Percentiles rank a stretch among this genome's conserved stretches.
These are phyloP conservation scores for Annulohypoxylon moriforme DNA, from an alignment of 495 filamentous ascomycete species.

Conservation along the genomic window DNA sequence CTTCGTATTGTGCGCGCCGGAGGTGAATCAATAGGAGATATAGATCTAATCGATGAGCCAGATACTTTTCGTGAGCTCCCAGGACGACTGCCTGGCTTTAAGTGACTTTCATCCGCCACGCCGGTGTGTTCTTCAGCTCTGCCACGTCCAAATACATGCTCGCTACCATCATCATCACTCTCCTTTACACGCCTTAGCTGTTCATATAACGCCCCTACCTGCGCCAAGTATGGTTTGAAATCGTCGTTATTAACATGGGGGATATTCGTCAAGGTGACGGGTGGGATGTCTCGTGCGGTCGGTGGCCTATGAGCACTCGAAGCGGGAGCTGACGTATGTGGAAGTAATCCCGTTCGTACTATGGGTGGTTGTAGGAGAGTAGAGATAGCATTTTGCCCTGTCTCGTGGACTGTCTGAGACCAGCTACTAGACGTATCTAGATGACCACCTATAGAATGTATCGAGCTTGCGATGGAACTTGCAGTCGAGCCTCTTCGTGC, in stretches of 20 bases:
- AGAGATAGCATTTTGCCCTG: slow-evolving; percentile 91
- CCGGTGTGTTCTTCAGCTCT: slow-evolving; percentile 63
- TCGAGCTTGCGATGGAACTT: slow-evolving; percentile 69
- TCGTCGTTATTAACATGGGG: slow-evolving; percentile 79
- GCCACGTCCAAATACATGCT: slow-evolving; percentile 56
- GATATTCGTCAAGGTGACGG: slow-evolving; percentile 92
- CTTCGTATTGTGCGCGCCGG: slow-evolving; percentile 49
- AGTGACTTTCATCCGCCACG: slow-evolving; percentile 58
- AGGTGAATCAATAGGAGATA: slow-evolving; percentile 64
- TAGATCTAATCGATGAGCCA: slow-evolving; percentile 58
- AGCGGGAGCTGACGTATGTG: slow-evolving; percentile 74
- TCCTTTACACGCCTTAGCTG: slow-evolving; percentile 82
- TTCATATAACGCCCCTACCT: slow-evolving; percentile 85
- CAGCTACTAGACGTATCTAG: slow-evolving; percentile 71
- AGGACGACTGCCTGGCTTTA: slow-evolving; percentile 56
- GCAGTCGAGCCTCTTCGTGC: slow-evolving; percentile 80
- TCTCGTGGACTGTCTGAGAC: slow-evolving; percentile 74
- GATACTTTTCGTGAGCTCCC: slow-evolving; percentile 57
- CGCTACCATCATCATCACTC: slow-evolving; percentile 66
- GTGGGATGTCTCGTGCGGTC: slow-evolving; percentile 92
- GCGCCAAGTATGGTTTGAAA: slow-evolving; percentile 85
- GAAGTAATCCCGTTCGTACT: slow-evolving; percentile 83
- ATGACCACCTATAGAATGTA: slow-evolving; percentile 80
- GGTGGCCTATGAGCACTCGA: slow-evolving; percentile 81
- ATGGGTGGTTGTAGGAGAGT: slow-evolving; percentile 91